Conservation (phyloP, 2,329 filamentous ascomycete genomes). For the Paraphoma sp. region DNA sequence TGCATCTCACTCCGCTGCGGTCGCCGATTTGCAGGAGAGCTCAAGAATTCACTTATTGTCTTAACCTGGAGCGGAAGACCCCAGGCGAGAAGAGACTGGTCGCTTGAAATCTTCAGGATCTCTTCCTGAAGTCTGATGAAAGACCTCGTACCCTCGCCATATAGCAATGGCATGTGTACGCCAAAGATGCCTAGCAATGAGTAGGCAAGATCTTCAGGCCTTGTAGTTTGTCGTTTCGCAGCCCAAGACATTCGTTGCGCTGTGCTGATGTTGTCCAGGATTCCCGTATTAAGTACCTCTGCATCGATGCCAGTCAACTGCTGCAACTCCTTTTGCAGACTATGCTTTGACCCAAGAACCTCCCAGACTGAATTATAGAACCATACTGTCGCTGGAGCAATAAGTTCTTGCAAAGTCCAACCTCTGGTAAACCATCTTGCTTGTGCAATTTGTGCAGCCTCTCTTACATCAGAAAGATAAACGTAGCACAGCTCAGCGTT, state of each 20-base stretch:
- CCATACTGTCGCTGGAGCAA: not conserved
- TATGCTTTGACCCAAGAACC: not conserved
- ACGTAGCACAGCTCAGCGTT: too few species aligned
- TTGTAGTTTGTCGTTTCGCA: not conserved
- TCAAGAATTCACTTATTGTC: too few species aligned
- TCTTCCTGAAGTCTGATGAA: not conserved
- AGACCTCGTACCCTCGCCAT: not conserved
- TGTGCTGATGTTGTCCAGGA: not conserved
- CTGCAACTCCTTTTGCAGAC: not conserved
- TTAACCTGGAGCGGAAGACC: too few species aligned
- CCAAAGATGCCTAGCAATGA: not conserved
- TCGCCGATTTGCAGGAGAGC: too few species aligned
- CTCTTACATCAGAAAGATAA: too few species aligned
- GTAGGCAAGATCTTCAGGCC: not conserved
- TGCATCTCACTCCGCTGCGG: too few species aligned
- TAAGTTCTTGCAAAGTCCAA: not conserved
- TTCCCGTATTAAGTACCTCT: too few species aligned
- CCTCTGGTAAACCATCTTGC: too few species aligned
- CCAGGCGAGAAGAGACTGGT: not conserved
- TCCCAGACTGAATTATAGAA: not conserved
- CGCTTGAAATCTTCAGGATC: not conserved
- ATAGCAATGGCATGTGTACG: not conserved
- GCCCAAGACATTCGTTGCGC: not conserved
- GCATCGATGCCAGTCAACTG: not conserved
- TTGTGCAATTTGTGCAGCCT: too few species aligned